Evolutionary conservation across 495 filamentous ascomycete species (phyloP), one percentile per base, ranked within the genome.

Genomic region (Penicillium ucsense): DNA sequence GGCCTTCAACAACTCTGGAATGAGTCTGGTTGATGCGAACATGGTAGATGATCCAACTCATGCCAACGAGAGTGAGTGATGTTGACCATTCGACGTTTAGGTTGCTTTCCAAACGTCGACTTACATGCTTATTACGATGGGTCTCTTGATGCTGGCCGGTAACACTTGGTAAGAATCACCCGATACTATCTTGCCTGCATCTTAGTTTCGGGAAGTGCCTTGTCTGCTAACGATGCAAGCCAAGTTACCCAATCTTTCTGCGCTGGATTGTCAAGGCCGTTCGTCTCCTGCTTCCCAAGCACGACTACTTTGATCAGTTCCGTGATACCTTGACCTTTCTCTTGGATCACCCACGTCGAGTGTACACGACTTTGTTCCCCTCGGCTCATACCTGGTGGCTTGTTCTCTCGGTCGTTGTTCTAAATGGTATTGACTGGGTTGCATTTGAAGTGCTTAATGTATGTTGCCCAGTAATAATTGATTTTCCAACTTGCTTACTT

Each of bases 291-390:
- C 28, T 46, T 4, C 43, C 43, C 4, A n/a, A 29, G 8, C 34
- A 37, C 43, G 43, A 37, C 9, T 46, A 46, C 32, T 46, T 46
- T 28, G 34, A 38, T 31, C 36, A 38, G 27, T 60, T 87, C 3
- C 88, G 83, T 70, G 85, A 94, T 57, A 88, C 92, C 56, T 58
- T 94, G 29, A 73, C 75, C 35, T 95, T 94, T 61, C 73, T 95
- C 11, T 76, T 95, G 29, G 86, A 94, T 52, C 89, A 94, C 57
- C 89, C 89, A 32, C 81, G 89, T 43, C 81, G 89, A 31, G 94
- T 89, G 65, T 95, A 94, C 60, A 94, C 88, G 0, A 71, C 94
- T 8, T 71, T 95, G 1, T 95, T 94, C 55, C 89, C 88, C 3
- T 73, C 78, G 0, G 72, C 75, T 12, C 87, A 88, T 32, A 94